Base-by-base conservation (phyloP, 768 basidiomycete genomes). In the Tricholoma sp. region DNA sequence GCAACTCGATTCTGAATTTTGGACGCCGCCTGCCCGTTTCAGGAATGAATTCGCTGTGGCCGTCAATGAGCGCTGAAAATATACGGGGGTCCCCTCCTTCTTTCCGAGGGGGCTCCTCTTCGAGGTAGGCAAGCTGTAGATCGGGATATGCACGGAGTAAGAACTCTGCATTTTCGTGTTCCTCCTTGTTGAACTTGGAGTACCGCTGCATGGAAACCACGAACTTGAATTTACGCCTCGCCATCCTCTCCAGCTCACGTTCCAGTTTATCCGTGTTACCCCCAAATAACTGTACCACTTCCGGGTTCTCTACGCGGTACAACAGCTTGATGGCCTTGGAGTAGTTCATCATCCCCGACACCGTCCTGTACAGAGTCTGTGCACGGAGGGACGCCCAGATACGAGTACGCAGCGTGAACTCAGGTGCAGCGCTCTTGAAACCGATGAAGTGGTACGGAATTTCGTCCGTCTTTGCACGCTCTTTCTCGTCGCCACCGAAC, bases 331-430 rank as follows among this genome's bases (percentile, higher is more conserved):
- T 98, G 11, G 97, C 97, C 77, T 99, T 99, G 62, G 91, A 86
- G 71, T 99, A 98, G 76, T 99, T 99, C 97, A 98, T 98, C 92
- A 99, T 98, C 52, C 97, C 97, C 34, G 97, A 98, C 15, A 99
- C 96, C 12, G 97, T 99, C 61, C 97, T 86, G 70, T 99, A 98
- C 17, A 99, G 83, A 1, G 97, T 99, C 76, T 99, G 97, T 15
- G 97, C 97, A 53, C 97, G 92, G 8, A 99, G 83, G 5, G 96
- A 98, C 8, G 97, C 95, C 97, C 97, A 99, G 66, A 99, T 99
- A 68, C 97, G 88, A 7, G 97, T 99, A 57, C 97, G 94, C 12
- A 99, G 82, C 2, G 97, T 99, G 70, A 95, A 99, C 71, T 99
- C 97, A 2, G 96, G 97, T 2, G 95, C 93, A 17, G 96, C 93